These are phyloP conservation scores for Leccinum uliginosum DNA, from an alignment of 768 basidiomycete species.

Conservation along the genomic window DNA sequence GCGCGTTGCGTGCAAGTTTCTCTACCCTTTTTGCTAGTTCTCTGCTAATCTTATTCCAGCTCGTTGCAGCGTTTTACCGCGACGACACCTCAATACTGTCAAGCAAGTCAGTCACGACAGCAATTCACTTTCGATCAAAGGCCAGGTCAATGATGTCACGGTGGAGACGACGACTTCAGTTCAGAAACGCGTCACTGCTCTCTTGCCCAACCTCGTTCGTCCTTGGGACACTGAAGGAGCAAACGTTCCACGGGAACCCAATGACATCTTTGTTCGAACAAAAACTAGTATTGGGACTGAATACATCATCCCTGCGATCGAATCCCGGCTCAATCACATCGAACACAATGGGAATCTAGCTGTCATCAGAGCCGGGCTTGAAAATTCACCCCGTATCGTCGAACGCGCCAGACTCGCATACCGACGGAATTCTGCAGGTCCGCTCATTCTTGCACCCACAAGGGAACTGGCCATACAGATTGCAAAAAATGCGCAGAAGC, in stretches of 20 bases:
- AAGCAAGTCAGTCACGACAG: background rate
- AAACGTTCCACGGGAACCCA: background rate
- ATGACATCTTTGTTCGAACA: slow-evolving; percentile 80
- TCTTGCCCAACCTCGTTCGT: slow-evolving; percentile 65
- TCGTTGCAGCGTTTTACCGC: background rate
- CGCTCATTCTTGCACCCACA: slow-evolving; percentile 84
- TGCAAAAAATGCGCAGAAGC: slow-evolving; percentile 71
- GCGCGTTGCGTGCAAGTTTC: slow-evolving; percentile 13
- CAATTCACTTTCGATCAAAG: slow-evolving; percentile 24
- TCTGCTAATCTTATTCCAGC: slow-evolving; percentile 4
- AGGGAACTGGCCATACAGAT: slow-evolving; percentile 89
- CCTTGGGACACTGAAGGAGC: slow-evolving; percentile 41
- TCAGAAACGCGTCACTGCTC: slow-evolving; percentile 71
- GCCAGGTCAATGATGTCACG: slow-evolving; percentile 38
- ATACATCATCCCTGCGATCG: slow-evolving; percentile 84
- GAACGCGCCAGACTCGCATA: slow-evolving; percentile 33
- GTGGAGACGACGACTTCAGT: slow-evolving; percentile 77
- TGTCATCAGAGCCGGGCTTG: slow-evolving; percentile 39
- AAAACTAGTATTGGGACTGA: slow-evolving; percentile 89
- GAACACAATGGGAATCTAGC: slow-evolving; percentile 39
- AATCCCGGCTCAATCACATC: slow-evolving; percentile 64
- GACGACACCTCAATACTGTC: slow-evolving; percentile 4
- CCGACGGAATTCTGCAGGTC: slow-evolving; percentile 52
- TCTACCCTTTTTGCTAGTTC: background rate
- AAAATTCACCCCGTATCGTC: slow-evolving; percentile 28